Evolutionary conservation across 768 basidiomycete genomes (phyloP).

Genomic region (Suillus americanus): DNA sequence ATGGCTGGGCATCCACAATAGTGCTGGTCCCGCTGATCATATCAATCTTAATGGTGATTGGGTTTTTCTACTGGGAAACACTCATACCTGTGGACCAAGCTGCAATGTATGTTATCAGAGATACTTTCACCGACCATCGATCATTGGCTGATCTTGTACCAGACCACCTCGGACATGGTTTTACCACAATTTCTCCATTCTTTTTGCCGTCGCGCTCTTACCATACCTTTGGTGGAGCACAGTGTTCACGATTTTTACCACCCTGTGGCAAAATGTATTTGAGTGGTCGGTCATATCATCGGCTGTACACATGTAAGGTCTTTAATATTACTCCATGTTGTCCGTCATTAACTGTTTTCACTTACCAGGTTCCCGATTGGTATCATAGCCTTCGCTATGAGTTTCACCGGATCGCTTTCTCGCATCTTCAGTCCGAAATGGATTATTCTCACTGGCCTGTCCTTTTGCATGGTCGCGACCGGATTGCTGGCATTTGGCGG

Average conservation of each 20-base stretch:
- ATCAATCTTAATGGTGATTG: slow-evolving; percentile 37
- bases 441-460: slow-evolving; percentile 43
- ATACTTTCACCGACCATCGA: background rate
- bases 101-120: slow-evolving; percentile 35
- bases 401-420: slow-evolving; percentile 40
- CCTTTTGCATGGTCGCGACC: slow-evolving; percentile 38
- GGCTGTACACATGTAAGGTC: slow-evolving; percentile 38
- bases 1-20: slow-evolving; percentile 46
- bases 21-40: slow-evolving; percentile 49
- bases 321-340: slow-evolving; percentile 5
- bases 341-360: background rate
- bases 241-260: slow-evolving; percentile 34
- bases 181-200: slow-evolving; percentile 40
- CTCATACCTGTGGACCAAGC: slow-evolving; percentile 39
- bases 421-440: slow-evolving; percentile 41
- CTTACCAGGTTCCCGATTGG: slow-evolving; percentile 42
- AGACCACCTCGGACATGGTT: slow-evolving; percentile 46
- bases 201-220: slow-evolving; percentile 37
- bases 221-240: slow-evolving; percentile 44
- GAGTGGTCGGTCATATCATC: slow-evolving; percentile 41
- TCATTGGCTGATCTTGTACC: background rate
- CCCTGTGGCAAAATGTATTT: slow-evolving; percentile 42
- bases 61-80: slow-evolving; percentile 55
- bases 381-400: slow-evolving; percentile 34
- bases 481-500: slow-evolving; percentile 43